Evolutionary conservation across 2,329 filamentous ascomycete genomes (phyloP).

Genomic region (Trichoderma koningii): DNA sequence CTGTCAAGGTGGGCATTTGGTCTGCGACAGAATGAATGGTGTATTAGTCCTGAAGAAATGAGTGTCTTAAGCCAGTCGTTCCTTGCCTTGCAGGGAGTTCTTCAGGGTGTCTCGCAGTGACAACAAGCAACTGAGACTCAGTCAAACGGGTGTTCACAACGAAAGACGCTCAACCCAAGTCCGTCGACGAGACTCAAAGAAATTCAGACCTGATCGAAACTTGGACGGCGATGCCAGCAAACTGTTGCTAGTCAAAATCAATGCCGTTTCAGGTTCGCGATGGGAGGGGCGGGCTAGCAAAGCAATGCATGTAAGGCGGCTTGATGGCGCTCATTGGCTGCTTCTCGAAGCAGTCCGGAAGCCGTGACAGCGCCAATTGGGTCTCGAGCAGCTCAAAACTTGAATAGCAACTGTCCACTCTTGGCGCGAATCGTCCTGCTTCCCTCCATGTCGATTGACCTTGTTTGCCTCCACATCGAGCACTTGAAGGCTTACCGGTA

Average conservation of each 20-base stretch:
- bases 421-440: conserved; percentile 5
- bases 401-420: conserved; percentile 5
- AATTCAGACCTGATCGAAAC: conserved; percentile 2
- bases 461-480: conserved; percentile 10
- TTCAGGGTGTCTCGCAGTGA: neutral
- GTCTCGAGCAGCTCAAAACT: conserved; percentile 11
- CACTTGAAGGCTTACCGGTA: neutral
- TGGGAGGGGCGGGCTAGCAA: conserved; percentile 22
- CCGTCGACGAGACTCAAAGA: neutral
- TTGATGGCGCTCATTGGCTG: conserved; percentile 11
- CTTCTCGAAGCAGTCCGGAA: conserved; percentile 3
- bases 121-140: neutral
- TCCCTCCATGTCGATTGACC: conserved; percentile 5
- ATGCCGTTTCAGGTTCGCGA: conserved; percentile 26
- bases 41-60: neutral
- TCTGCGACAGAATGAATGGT: neutral
- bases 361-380: conserved; percentile 13
- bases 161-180: neutral
- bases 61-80: neutral
- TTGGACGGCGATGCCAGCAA: conserved; percentile 9
- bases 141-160: conserved; percentile 2
- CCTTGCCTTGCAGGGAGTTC: neutral
- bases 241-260: conserved; percentile 22
- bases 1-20: no score
- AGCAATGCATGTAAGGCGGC: conserved; percentile 1